Base-by-base conservation (phyloP, 305 asterid species). In the Solanum chacoense region DNA sequence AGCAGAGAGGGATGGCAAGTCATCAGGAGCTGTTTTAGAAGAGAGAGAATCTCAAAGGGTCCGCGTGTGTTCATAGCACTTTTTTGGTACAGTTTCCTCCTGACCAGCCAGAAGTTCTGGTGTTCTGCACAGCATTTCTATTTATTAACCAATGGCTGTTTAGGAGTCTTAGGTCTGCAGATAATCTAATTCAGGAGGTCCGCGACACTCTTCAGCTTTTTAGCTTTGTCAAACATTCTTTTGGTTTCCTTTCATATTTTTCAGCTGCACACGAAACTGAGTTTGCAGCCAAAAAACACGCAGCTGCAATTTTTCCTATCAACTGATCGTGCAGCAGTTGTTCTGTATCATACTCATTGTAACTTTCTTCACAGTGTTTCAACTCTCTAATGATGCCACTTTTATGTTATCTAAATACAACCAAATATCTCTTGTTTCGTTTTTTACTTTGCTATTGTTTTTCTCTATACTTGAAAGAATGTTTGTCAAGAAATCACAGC, bases 1-100 rank as follows among this genome's bases (percentile, higher is more conserved):
- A 86, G 91, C 94, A 4, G 95, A 95, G 92, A 92, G 96, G 86
- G 94, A 96, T 29, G 90, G 88, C 26, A 87, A 91, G 32, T 90
- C 93, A 22, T 88, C 94, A 22, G 78, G 88, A 22, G 90, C 91
- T 38, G 91, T 89, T 36, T 67, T 93, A 77, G 94, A 94, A 88
- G 90, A 90, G 86, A 31, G 72, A 83, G 42, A 50, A 83, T 83
- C 73, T 18, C 86, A 11, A 20, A 29, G 86, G 31, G 42, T 83
- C 11, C 31, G 86, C n/a, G 42, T 50, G 86, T 83, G 86, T 45
- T 83, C 95, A 8, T 92, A 92, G 91, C 91, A 89, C 28, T 28
- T 31, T 29, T 18, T 75, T 8, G 89, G 88, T 90, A 76, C 74
- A 36, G 76, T 29, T 37, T 28, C 86, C 71, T 50, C 86, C 71